These are phyloP conservation scores for Claviceps cyperi DNA, from an alignment of 2,329 filamentous ascomycete genomes.

Conservation along the genomic window DNA sequence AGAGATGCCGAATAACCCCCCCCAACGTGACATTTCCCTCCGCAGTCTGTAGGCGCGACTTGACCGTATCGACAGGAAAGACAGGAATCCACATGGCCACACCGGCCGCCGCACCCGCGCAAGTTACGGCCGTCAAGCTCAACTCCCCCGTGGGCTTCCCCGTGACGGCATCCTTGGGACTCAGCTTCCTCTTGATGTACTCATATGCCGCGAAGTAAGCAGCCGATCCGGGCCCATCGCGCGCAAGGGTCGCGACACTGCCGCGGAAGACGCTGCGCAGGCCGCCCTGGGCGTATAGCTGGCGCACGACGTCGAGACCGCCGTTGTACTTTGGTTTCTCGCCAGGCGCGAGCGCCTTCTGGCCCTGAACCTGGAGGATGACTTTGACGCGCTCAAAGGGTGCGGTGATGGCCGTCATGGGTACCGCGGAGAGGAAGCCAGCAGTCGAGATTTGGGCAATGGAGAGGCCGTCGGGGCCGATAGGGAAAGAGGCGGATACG, in stretches of 20 bases:
- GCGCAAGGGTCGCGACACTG: slow-evolving; percentile 75
- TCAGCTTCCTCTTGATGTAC: slow-evolving; percentile 77
- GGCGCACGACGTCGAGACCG: slow-evolving; percentile 77
- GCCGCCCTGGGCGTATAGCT: slow-evolving; percentile 85
- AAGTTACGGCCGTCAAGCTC: slow-evolving; percentile 68
- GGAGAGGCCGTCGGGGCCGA: slow-evolving; percentile 55
- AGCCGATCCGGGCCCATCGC: slow-evolving; percentile 83
- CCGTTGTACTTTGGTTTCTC: slow-evolving; percentile 88
- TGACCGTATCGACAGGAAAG: slow-evolving; percentile 94
- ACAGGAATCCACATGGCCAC: slow-evolving; percentile 99
- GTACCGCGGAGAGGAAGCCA: slow-evolving; percentile 94
- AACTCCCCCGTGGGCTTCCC: slow-evolving; percentile 64
- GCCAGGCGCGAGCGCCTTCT: slow-evolving; percentile 74
- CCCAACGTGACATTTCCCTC: slow-evolving; percentile 71
- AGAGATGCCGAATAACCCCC: slow-evolving; percentile 69
- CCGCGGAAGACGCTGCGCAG: slow-evolving; percentile 87
- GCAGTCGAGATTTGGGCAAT: slow-evolving; percentile 82
- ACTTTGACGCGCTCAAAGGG: slow-evolving; percentile 99
- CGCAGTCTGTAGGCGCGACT: slow-evolving; percentile 82
- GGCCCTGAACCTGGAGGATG: slow-evolving; percentile 91
- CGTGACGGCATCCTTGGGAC: slow-evolving; percentile 60
- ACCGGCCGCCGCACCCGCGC: slow-evolving; percentile 78
- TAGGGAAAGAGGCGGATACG: slow-evolving; percentile 53
- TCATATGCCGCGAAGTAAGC: slow-evolving; percentile 98
- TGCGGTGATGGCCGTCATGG: slow-evolving; percentile 96